Conservation (phyloP, 179 eudicot genomes). For the Pouteria campechiana region DNA sequence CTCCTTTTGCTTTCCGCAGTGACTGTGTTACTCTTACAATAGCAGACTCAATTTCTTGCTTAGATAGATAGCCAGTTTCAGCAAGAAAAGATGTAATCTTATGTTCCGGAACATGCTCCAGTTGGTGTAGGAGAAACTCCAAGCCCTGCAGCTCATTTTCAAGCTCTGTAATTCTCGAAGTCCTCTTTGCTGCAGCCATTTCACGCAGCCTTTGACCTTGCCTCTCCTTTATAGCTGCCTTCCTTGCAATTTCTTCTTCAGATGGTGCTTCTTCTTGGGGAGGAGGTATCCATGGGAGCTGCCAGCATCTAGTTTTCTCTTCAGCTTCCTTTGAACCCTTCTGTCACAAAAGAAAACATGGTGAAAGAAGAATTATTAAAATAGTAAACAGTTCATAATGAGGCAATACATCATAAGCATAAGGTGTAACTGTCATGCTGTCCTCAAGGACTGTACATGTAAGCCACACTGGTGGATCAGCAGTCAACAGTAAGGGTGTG, state of each 20-base stretch:
- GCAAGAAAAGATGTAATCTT: constrained; percentile 54
- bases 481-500: no score
- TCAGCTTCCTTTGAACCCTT: constrained; percentile 72
- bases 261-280: constrained; percentile 85
- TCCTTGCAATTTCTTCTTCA: constrained; percentile 83
- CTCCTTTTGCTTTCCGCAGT: constrained; percentile 71
- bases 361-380: no score
- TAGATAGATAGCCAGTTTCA: constrained; percentile 60
- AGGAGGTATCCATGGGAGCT: constrained; percentile 86
- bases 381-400: no score
- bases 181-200: constrained; percentile 92
- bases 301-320: constrained; percentile 86
- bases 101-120: constrained; percentile 45
- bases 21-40: constrained; percentile 56
- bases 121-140: constrained; percentile 73
- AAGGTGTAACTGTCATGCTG: no score
- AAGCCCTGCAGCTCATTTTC: constrained; percentile 77
- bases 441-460: no score
- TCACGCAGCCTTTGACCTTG: constrained; percentile 90
- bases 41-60: constrained; percentile 73
- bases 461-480: no score
- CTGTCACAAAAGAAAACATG: constrained; percentile 46
- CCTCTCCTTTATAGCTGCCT: constrained; percentile 88
- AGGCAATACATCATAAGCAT: no score
- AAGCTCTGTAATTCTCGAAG: constrained; percentile 64